Evolutionary conservation across 1,139 yeast species (phyloP).

Genomic region (Casaregolazyma lundiana): DNA sequence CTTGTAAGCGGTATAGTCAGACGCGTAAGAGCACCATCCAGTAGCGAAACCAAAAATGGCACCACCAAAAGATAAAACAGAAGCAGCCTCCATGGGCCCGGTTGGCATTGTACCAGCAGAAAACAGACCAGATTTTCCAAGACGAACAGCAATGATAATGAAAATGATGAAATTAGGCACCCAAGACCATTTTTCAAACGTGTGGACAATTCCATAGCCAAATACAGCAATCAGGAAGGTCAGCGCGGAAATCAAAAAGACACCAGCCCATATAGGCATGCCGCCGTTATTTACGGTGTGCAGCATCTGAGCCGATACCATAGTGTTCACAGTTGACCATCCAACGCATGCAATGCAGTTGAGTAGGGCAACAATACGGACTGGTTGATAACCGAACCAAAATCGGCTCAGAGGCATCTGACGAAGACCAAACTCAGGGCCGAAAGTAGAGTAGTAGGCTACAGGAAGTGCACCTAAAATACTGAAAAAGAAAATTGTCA

Average conservation of each 20-base stretch:
- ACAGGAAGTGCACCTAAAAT: conserved; percentile 71
- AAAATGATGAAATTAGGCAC: conserved; percentile 72
- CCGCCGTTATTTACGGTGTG: conserved; percentile 63
- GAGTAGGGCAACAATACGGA: conserved; percentile 71
- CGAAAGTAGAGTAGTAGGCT: conserved; percentile 78
- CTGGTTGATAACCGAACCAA: conserved; percentile 69
- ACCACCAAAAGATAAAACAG: conserved; percentile 79
- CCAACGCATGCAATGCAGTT: conserved; percentile 88
- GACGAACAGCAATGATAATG: conserved; percentile 71
- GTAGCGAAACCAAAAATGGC: conserved; percentile 85
- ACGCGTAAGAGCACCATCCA: conserved; percentile 92
- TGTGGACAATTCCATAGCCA: conserved; percentile 79
- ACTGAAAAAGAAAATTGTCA: conserved; percentile 66
- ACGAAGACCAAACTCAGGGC: conserved; percentile 80
- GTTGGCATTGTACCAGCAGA: conserved; percentile 41
- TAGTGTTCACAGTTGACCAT: conserved; percentile 92
- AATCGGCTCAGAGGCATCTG: conserved; percentile 81
- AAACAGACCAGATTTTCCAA: conserved; percentile 63
- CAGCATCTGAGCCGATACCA: conserved; percentile 82
- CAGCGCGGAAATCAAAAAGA: conserved; percentile 62
- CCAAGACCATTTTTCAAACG: conserved; percentile 85
- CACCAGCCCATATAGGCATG: conserved; percentile 90
- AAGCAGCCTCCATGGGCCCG: conserved; percentile 58
- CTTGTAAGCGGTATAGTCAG: conserved; percentile 90
- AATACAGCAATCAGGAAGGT: conserved; percentile 77